Conservation (phyloP, 2,329 filamentous ascomycete genomes). For the Fusarium xyrophilum region DNA sequence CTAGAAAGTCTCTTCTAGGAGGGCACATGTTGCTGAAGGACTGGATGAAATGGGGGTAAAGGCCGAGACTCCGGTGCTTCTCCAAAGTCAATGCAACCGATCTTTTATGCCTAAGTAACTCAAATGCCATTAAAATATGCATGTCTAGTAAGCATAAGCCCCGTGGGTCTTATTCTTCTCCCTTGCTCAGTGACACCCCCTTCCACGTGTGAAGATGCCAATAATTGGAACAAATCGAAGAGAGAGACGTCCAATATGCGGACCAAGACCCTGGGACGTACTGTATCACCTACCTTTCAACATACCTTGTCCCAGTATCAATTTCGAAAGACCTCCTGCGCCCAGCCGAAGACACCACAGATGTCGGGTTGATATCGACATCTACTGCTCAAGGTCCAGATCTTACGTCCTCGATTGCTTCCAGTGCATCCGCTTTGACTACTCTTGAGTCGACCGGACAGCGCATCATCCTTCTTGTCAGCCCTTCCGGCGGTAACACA, state of each 20-base stretch:
- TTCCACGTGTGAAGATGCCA: neutral
- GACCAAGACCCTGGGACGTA: neutral
- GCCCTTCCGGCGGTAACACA: neutral
- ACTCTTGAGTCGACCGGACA: neutral
- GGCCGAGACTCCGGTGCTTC: neutral
- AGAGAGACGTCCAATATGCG: neutral
- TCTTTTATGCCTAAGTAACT: neutral
- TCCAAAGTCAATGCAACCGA: neutral
- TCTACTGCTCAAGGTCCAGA: neutral
- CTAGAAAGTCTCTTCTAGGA: neutral
- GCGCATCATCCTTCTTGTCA: neutral
- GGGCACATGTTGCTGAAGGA: neutral
- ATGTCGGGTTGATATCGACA: neutral
- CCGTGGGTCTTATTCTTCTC: neutral
- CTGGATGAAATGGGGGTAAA: neutral
- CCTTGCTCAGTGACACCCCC: neutral
- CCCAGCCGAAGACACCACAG: neutral
- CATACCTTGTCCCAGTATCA: neutral
- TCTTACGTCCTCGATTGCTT: neutral
- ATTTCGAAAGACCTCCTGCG: neutral
- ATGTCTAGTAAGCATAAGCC: neutral
- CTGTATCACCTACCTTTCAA: neutral
- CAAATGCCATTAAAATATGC: neutral
- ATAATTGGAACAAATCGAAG: accelerated
- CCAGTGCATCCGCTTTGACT: neutral